Evolutionary conservation across 352 stramenopile genomes (phyloP).

Genomic region (Globisporangium yorkense): DNA sequence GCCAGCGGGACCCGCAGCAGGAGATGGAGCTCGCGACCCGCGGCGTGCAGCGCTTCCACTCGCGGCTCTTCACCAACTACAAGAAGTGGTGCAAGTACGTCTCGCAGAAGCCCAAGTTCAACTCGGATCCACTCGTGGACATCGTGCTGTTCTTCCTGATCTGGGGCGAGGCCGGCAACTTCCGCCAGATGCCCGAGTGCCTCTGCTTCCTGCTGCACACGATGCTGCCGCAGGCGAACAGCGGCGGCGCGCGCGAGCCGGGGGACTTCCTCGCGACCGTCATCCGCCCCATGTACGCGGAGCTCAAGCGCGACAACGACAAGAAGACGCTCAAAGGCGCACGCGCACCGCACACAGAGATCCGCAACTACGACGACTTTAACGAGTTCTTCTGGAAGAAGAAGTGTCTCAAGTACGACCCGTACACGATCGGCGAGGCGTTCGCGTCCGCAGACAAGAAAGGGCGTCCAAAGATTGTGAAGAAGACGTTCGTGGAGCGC

Average conservation of each 20-base stretch:
- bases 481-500: conserved; percentile 88
- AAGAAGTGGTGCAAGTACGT: conserved; percentile 88
- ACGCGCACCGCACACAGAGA: no score
- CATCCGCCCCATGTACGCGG: conserved; percentile 86
- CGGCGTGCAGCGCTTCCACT: conserved; percentile 82
- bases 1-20: conserved; percentile 63
- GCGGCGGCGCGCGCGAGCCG: no score
- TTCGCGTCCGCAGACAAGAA: conserved; percentile 88
- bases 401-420: conserved; percentile 81
- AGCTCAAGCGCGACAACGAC: no score
- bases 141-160: conserved; percentile 81
- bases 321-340: conserved; percentile 83
- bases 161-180: conserved; percentile 84
- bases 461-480: conserved; percentile 67
- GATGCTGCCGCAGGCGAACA: conserved; percentile 62
- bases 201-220: conserved; percentile 80
- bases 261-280: no score
- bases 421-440: conserved; percentile 61
- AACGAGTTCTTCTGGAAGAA: conserved; percentile 99
- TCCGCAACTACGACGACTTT: conserved; percentile 98
- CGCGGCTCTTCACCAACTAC: conserved; percentile 88
- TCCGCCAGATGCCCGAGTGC: conserved; percentile 73
- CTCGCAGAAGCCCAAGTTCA: conserved; percentile 72
- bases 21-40: no score
- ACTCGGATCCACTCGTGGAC: conserved; percentile 77